Evolutionary conservation across 2,329 filamentous ascomycete species (phyloP), one percentile per base, ranked within the genome.

Genomic region (Sphaceloma murrayae): DNA sequence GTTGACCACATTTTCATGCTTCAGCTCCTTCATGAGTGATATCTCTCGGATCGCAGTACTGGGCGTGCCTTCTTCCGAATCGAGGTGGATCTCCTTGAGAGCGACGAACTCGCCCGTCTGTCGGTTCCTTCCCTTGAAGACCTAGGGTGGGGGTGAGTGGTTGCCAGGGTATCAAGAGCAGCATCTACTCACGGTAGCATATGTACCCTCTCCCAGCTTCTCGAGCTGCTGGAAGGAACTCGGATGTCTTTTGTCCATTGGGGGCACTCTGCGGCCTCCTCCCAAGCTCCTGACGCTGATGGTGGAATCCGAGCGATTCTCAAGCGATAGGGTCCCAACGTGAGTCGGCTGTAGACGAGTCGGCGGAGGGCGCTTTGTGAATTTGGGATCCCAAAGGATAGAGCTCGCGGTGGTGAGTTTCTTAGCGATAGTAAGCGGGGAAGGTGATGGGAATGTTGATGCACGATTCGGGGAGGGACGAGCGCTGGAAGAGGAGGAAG

Each of bases 171-270:
- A n/a, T n/a, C n/a, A n/a, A n/a, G n/a, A n/a, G n/a, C n/a, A n/a
- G n/a, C n/a, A n/a, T n/a, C n/a, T n/a, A 67, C 79, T 58, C 72
- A 94, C 91, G 24, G 91, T 98, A 24, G 91, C 91, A 77, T 98
- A 98, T 22, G 91, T 98, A 49, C 91, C 91, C 71, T 98, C 91
- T 58, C 91, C 91, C 53, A 98, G 76, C 82, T 77, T 98, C 68
- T 98, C 91, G 63, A 96, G 77, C 78, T 96, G 91, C 75, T 96
- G 89, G 73, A 98, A 98, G 50, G 89, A 96, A 69, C 84, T 94
- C 46, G 89, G 88, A 59, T 95, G 86, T 64, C 93, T 85, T 60
- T 85, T 84, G 67, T 95, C 89, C 89, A 96, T 96, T 49, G 54
- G 52, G 34, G 58, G 56, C 45, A 63, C 56, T 43, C 56, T 60